These are phyloP conservation scores for Penicillium sp. DNA, from an alignment of 2,329 filamentous ascomycete species.

Conservation along the genomic window DNA sequence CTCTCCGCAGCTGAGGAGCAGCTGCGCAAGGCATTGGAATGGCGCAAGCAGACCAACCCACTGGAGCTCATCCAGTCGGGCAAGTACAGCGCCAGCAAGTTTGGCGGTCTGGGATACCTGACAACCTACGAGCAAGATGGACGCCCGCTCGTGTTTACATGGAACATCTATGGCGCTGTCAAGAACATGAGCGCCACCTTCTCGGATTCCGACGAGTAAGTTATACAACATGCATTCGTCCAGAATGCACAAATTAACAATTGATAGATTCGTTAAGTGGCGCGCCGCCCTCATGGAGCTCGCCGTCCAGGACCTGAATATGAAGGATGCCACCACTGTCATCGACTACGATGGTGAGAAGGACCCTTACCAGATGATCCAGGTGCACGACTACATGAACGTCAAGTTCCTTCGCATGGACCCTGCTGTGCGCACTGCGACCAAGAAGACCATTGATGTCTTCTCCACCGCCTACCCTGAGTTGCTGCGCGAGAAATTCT, in stretches of 20 bases:
- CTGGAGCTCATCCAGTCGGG: constrained; percentile 63
- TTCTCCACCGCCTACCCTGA: constrained; percentile 87
- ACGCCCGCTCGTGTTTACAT: constrained; percentile 68
- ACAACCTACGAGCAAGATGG: constrained; percentile 64
- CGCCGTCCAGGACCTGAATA: constrained; percentile 71
- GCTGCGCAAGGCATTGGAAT: constrained; percentile 75
- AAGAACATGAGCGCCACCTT: constrained; percentile 81
- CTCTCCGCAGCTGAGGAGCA: constrained; percentile 73
- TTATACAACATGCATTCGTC: neutral
- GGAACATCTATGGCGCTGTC: constrained; percentile 90
- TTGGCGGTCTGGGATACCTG: constrained; percentile 77
- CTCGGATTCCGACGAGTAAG: constrained; percentile 76
- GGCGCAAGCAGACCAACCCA: constrained; percentile 77
- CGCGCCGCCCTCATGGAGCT: constrained; percentile 89
- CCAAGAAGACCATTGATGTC: constrained; percentile 76
- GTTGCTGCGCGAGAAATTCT: constrained; percentile 87
- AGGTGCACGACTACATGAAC: constrained; percentile 90
- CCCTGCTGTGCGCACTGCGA: constrained; percentile 71
- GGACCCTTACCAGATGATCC: constrained; percentile 87
- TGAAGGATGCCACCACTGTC: constrained; percentile 70
- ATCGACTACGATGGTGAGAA: constrained; percentile 56
- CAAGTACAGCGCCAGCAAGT: constrained; percentile 68
- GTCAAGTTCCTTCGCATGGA: constrained; percentile 86
- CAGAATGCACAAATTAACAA: neutral
- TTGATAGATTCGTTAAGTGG: constrained; percentile 78